Percentiles rank a stretch among this genome's conserved stretches.
phyloP scores from a whole-genome alignment of 371 early-diverging fungal species.

The Lichtheimia hyalospora region DNA sequence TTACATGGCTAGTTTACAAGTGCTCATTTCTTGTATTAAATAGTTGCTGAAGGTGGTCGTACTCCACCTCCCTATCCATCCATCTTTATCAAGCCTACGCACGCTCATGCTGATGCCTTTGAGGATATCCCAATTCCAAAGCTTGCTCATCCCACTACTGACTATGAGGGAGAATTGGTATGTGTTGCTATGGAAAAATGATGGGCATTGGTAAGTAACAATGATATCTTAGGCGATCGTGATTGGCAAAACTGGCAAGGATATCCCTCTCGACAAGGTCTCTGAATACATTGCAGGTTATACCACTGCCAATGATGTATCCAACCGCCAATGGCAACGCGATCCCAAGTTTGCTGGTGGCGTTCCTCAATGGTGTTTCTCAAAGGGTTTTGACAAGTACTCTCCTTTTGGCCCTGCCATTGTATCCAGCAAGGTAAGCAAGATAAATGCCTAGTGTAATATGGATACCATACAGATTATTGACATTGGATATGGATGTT shows the following conservation, averaged over 20 bases:
- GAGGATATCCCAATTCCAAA: constrained; percentile 47
- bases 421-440: constrained; percentile 30
- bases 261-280: constrained; percentile 46
- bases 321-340: constrained; percentile 58
- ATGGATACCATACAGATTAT: too few relatives aligned
- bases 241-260: constrained; percentile 55
- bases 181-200: background rate
- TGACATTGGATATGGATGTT: too few relatives aligned
- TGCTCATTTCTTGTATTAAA: background rate
- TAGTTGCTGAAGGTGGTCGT: constrained; percentile 29
- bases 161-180: constrained; percentile 60
- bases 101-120: constrained; percentile 44
- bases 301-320: constrained; percentile 60
- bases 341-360: constrained; percentile 31
- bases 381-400: constrained; percentile 63
- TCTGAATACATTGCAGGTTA: constrained; percentile 58
- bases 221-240: constrained; percentile 35
- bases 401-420: constrained; percentile 59
- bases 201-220: background rate
- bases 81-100: constrained; percentile 55
- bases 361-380: constrained; percentile 59
- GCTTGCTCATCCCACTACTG: constrained; percentile 46
- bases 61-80: constrained; percentile 38
- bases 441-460: too few relatives aligned
- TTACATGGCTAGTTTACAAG: background rate